Base-by-base conservation (phyloP, 164 flowering plant species). In the Nymphaea colorata region DNA sequence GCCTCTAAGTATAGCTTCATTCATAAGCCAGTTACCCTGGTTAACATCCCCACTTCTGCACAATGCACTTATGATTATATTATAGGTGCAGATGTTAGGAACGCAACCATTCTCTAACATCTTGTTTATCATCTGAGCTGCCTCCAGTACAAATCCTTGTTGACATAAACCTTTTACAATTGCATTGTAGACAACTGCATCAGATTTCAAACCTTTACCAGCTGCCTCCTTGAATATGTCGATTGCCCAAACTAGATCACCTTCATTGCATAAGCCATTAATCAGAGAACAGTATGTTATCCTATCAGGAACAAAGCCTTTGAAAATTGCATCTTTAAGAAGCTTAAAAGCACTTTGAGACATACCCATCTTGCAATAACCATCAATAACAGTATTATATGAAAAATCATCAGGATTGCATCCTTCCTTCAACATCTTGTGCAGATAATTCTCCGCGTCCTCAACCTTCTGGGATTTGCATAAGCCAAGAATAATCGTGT, bases 71-170 rank as follows among this genome's bases (percentile, higher is more conserved):
- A 88, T 78, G 44, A 92, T 78, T 67, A 88, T 70, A 73, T 92
- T 92, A 68, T 88, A 92, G 15, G 96, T 88, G 91, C 96, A 88
- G 45, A 86, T 85, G 76, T 87, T 76, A 1, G 93, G 95, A 53
- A 43, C 44, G 76, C 87, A 86, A 71, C 87, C 90, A 67, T 79
- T 78, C 64, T 77, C 81, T 51, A 66, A 59, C 98, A 93, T 93
- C 62, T 86, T 89, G 71, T 79, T 79, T 83, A 87, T 83, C 78
- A 93, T 71, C 73, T 86, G 76, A 81, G 87, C 70, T 41, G 98
- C 98, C 71, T 87, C 76, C 71, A 84, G 76, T 59, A 90, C 76
- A 68, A 82, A 82, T 55, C 98, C 98, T 42, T 86, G 84, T 70
- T 76, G 80, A 65, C 80, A 82, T 76, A 92, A 77, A 45, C 96